Evolutionary conservation across 2,329 filamentous ascomycete species (phyloP), one percentile per base, ranked within the genome.

Genomic region (Pleoardoris graminearum): DNA sequence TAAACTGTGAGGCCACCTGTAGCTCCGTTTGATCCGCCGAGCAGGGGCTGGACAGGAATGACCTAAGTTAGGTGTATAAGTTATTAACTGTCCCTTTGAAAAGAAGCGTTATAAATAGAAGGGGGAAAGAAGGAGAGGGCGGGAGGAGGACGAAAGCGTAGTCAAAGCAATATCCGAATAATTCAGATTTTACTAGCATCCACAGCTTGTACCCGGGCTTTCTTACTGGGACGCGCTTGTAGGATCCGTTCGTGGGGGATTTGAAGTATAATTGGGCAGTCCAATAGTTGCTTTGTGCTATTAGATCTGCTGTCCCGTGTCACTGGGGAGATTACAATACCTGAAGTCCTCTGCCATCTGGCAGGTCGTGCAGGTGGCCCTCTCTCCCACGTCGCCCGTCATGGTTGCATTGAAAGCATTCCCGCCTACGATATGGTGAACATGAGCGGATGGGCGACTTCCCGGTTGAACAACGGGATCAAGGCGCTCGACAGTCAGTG

Each of bases 361-460:
- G 38, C 64, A 67, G 7, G 62, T 67, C 10, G 64, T 67, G 54
- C 64, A 67, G 6, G 59, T 63, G 10, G 59, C 64, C 19, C 59
- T 53, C 30, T 33, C 52, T 36, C 53, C 54, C 27, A 67, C 61
- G 43, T 67, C 64, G 6, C 62, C 62, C 0, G 38, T 59, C 64
- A 67, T 67, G 17, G 55, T 55, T 4, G 55, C 53, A 38, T 65
- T 65, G 56, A 67, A 67, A 5, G 64, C 61, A 57, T 67, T 67
- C 27, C 64, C 64, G 30, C 64, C 64, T 3, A 67, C 62, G 37
- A 67, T 67, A 47, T 67, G 64, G 43, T 67, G 64, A 14, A 67
- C 58, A 44, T 67, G 64, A 10, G 64, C 30, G 3, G 64, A 58
- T 5, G 64, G 64, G 8, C 43, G 42, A 1, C 50, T 44, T 25